phyloP scores from a whole-genome alignment of 2,329 filamentous ascomycete species.

The Aspergillus ochraceus region DNA sequence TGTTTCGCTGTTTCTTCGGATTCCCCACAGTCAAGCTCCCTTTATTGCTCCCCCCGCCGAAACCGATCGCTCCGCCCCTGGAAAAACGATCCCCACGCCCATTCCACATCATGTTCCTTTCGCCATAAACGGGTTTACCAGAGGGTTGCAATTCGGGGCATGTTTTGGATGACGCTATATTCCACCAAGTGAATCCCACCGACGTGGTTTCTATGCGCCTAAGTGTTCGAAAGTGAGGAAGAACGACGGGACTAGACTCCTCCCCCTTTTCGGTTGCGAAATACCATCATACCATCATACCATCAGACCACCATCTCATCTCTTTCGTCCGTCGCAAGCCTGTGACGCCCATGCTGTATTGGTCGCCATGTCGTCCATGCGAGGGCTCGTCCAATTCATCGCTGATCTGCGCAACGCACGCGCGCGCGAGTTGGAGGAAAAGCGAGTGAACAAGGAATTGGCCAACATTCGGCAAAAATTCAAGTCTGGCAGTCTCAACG shows the following conservation, averaged over 20 bases:
- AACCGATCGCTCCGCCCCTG: neutral
- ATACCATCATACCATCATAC: neutral
- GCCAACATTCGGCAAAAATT: constrained; percentile 99
- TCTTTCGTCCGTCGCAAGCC: neutral
- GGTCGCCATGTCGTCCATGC: constrained; percentile 49
- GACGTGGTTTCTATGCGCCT: constrained; percentile 22
- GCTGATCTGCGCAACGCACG: constrained; percentile 93
- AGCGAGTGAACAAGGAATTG: constrained; percentile 98
- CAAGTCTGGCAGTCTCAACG: constrained; percentile 89
- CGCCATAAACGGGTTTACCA: constrained; percentile 15
- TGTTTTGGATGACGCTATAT: constrained; percentile 30
- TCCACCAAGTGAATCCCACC: constrained; percentile 24
- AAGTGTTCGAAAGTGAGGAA: neutral
- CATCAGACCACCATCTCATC: neutral
- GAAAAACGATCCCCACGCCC: neutral
- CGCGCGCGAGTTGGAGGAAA: constrained; percentile 94
- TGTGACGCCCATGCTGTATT: neutral
- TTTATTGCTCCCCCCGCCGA: neutral
- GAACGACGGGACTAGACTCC: neutral
- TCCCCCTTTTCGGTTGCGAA: neutral
- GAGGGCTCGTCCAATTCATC: constrained; percentile 94
- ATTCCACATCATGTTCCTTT: constrained; percentile 24
- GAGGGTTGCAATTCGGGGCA: constrained; percentile 19
- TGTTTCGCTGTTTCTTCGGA: neutral
- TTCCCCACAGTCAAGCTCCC: neutral